Evolutionary conservation across 176 grass and related monocot species (phyloP).

Genomic region (Chrysopogon serrulatus): DNA sequence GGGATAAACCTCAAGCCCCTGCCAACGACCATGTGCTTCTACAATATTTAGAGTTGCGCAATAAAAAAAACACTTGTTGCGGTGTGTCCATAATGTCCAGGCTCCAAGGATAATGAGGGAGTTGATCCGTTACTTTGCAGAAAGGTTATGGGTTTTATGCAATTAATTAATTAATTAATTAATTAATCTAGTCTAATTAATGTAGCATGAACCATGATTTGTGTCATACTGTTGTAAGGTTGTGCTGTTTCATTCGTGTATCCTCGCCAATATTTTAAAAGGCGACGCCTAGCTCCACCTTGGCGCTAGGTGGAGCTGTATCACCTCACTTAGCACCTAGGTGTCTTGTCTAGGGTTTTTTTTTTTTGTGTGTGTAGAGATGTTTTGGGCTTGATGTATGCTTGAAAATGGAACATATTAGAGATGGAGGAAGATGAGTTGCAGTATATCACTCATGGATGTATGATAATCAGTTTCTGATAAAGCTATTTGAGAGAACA

Average conservation of each 20-base stretch:
- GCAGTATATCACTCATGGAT: not conserved
- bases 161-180: not conserved
- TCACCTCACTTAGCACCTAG: not conserved
- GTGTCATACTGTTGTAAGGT: not conserved
- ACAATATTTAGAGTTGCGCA: too few species aligned
- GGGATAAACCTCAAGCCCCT: too few species aligned
- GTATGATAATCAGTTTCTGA: not conserved
- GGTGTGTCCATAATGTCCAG: too few species aligned
- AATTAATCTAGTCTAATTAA: not conserved
- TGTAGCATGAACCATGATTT: slow-evolving; percentile 23
- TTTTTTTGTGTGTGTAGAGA: not conserved
- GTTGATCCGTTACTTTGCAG: too few species aligned
- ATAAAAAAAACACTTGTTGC: too few species aligned
- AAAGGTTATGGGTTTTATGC: not conserved
- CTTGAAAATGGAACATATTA: not conserved
- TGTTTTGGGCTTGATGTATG: not conserved
- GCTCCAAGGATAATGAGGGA: too few species aligned
- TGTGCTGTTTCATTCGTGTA: not conserved
- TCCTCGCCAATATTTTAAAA: not conserved
- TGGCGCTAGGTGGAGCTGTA: not conserved
- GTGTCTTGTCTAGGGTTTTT: not conserved
- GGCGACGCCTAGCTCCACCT: not conserved
- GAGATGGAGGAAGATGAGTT: not conserved
- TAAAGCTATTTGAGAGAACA: not conserved
- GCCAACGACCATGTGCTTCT: too few species aligned